Evolutionary conservation across 2,329 filamentous ascomycete species (phyloP).

Genomic region (Trichoderma citrinoviride): DNA sequence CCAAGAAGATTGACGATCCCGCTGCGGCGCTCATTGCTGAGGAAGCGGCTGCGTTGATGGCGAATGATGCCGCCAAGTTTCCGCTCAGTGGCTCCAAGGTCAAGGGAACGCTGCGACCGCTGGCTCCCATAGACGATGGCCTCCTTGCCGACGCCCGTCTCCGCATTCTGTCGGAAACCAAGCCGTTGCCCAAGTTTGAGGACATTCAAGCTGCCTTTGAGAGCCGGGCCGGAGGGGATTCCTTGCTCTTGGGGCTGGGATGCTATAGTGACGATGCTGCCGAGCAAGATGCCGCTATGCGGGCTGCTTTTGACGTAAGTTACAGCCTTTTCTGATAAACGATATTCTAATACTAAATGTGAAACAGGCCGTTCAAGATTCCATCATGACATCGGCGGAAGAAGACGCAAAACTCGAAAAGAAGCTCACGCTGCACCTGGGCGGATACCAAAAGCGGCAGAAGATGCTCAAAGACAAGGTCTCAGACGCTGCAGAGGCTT

Average conservation of each 20-base stretch:
- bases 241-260: constrained; percentile 72
- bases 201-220: constrained; percentile 55
- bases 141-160: constrained; percentile 72
- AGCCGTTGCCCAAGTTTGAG: constrained; percentile 46
- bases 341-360: not conserved
- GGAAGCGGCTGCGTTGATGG: constrained; percentile 77
- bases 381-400: constrained; percentile 71
- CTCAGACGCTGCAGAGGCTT: constrained; percentile 66
- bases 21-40: constrained; percentile 67
- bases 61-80: constrained; percentile 74
- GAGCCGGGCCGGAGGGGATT: constrained; percentile 49
- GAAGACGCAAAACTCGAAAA: constrained; percentile 87
- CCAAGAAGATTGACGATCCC: constrained; percentile 59
- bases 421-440: constrained; percentile 82
- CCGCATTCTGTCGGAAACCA: constrained; percentile 70
- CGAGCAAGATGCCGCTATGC: constrained; percentile 61
- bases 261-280: constrained; percentile 77
- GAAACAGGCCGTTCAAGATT: constrained; percentile 64
- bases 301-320: constrained; percentile 70
- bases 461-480: constrained; percentile 80
- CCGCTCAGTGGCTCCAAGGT: constrained; percentile 67
- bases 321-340: not conserved
- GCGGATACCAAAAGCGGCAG: constrained; percentile 84
- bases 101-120: constrained; percentile 55
- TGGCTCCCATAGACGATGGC: constrained; percentile 68